Evolutionary conservation across 2,329 filamentous ascomycete species (phyloP).

Genomic region (Diaporthe ampelina): DNA sequence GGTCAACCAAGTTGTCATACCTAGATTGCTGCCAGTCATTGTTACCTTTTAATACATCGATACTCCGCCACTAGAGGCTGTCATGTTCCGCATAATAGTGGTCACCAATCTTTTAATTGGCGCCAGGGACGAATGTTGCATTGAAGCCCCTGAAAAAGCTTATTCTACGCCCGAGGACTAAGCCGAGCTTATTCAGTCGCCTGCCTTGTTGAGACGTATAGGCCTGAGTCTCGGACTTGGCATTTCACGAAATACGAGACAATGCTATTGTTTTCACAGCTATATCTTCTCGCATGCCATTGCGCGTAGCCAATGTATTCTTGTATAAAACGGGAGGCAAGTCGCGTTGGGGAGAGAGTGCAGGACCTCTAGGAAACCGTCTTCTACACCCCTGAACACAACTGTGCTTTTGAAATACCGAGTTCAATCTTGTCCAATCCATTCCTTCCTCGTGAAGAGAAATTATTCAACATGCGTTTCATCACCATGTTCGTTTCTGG

Average conservation of each 20-base stretch:
- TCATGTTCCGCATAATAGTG: background rate
- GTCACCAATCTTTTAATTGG: background rate
- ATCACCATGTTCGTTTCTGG: background rate
- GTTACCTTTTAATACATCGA: conserved; percentile 12
- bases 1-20: background rate
- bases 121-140: background rate
- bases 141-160: conserved; percentile 11
- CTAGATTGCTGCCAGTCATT: background rate
- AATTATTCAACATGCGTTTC: background rate
- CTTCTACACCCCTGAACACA: too few species aligned
- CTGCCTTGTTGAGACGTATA: conserved; percentile 5
- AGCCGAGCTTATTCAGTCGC: conserved; percentile 9
- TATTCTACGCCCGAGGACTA: background rate
- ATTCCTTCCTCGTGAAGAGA: background rate
- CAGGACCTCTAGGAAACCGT: background rate
- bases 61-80: background rate
- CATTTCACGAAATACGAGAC: conserved; percentile 1
- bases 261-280: background rate
- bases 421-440: background rate
- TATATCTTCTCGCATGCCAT: background rate
- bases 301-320: background rate
- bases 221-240: background rate
- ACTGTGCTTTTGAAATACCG: background rate
- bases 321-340: background rate
- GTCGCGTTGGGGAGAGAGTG: background rate